Evolutionary conservation across 1,284 basidiomycete genomes (phyloP), one percentile per base, ranked within the genome.

Genomic region (Bjerkandera adusta): DNA sequence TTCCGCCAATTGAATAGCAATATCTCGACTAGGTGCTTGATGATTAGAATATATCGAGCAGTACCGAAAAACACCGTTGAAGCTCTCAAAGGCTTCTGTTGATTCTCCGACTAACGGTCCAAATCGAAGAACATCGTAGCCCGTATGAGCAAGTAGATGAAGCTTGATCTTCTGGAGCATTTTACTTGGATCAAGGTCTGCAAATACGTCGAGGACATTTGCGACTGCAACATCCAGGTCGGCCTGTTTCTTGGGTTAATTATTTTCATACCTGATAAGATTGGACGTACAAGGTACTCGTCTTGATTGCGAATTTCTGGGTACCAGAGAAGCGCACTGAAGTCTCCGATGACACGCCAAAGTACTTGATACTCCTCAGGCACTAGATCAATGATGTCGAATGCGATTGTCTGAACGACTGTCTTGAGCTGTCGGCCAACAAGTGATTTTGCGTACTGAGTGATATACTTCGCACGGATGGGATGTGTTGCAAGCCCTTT

Each of bases 81-180:
- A 75, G 2, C 67, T 71, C 53, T 77, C 71, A 48, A 74, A 77
- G 0, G 50, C 59, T 40, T 77, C 73, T 0, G 72, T 76, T 1
- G 61, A 52, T 8, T 12, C 7, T 24, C 32, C 42, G 13, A 33
- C 29, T 10, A 43, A 22, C 12, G 42, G 42, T 15, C 42, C 60
- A 45, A 54, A 53, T 2, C 43, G 49, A 3, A 37, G 42, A 6
- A 64, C 49, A 43, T 63, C 54, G 1, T 45, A 45, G 0, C 50
- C 33, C 4, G 58, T 41, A 45, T 64, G 62, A 1, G 47, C 35
- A 2, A 60, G 43, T 2, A 64, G 30, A 37, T 64, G 62, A 12
- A 62, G 56, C 44, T 64, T 64, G 5, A 51, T 47, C 51, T 64
- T 56, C 42, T 54, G 38, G 39, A 61, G 35, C 37, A 62, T 47